These are phyloP conservation scores for Clarireedia paspali DNA, from an alignment of 2,329 filamentous ascomycete species.

Conservation along the genomic window DNA sequence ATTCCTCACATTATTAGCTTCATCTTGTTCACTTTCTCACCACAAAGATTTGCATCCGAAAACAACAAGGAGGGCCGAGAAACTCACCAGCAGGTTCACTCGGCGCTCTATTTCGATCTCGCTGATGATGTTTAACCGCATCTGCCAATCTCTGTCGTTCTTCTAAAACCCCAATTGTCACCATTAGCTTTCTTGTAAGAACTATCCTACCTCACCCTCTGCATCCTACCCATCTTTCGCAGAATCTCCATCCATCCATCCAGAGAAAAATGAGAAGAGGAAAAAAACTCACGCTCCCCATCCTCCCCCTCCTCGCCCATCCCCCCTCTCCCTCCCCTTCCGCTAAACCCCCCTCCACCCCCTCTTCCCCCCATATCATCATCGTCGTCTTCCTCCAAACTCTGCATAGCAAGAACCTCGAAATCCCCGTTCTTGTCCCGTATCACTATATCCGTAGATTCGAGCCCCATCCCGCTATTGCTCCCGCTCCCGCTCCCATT, in stretches of 20 bases:
- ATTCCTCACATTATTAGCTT: not conserved
- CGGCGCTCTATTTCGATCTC: slow-evolving; percentile 45
- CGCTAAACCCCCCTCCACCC: slow-evolving; percentile 25
- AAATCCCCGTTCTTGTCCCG: slow-evolving; percentile 56
- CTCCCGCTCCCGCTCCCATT: too few species aligned
- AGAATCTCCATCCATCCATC: too few species aligned
- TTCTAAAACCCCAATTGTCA: slow-evolving; percentile 32
- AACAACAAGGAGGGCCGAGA: not conserved
- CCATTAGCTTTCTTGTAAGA: slow-evolving; percentile 18
- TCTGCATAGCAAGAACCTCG: slow-evolving; percentile 46
- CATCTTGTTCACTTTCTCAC: not conserved
- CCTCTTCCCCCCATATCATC: not conserved
- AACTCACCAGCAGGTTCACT: slow-evolving; percentile 58
- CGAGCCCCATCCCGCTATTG: slow-evolving; percentile 5
- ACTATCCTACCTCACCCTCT: slow-evolving; percentile 46
- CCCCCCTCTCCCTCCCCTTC: slow-evolving; percentile 41
- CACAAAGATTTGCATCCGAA: too few species aligned
- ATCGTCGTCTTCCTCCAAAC: slow-evolving; percentile 35
- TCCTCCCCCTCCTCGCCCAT: slow-evolving; percentile 30
- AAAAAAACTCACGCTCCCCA: slow-evolving; percentile 39
- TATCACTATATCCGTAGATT: slow-evolving; percentile 50
- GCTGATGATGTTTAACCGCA: slow-evolving; percentile 53
- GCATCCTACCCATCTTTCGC: too few species aligned
- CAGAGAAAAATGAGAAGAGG: too few species aligned
- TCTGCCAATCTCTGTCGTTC: slow-evolving; percentile 54